These are phyloP conservation scores for Lactifluus pinguis DNA, from an alignment of 768 basidiomycete species.

Conservation along the genomic window DNA sequence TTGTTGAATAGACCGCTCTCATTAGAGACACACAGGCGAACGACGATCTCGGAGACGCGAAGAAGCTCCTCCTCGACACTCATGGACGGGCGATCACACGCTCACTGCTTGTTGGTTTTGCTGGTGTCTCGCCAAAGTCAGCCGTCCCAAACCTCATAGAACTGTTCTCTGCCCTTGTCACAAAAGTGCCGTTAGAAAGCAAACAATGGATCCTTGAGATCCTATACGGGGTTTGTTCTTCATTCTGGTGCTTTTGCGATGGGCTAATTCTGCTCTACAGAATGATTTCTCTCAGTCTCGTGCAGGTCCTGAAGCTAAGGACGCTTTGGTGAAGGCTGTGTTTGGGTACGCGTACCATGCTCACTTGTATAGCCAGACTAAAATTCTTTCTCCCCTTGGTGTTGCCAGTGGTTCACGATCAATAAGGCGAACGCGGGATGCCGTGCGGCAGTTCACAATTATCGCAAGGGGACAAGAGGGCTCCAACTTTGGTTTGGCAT, in stretches of 20 bases:
- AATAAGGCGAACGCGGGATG: conserved; percentile 65
- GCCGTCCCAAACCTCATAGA: conserved; percentile 80
- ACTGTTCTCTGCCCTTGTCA: conserved; percentile 58
- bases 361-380: not conserved
- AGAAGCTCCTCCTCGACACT: conserved; percentile 39
- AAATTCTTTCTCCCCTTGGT: not conserved
- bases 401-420: conserved; percentile 49
- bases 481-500: conserved; percentile 78
- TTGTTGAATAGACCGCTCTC: conserved; percentile 43
- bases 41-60: conserved; percentile 50
- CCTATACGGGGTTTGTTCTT: conserved; percentile 45
- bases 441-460: conserved; percentile 80
- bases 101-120: conserved; percentile 71
- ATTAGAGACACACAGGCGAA: conserved; percentile 57
- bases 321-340: conserved; percentile 65
- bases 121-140: conserved; percentile 75
- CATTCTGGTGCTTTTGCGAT: not conserved
- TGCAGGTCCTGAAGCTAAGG: conserved; percentile 67
- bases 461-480: conserved; percentile 79
- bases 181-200: conserved; percentile 44
- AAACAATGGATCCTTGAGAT: conserved; percentile 67
- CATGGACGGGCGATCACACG: conserved; percentile 64
- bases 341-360: conserved; percentile 40
- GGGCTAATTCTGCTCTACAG: conserved; percentile 30
- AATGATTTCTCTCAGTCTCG: conserved; percentile 66